Conservation (phyloP, 192 early-diverging fungal species). For the Coemansia sp. region DNA sequence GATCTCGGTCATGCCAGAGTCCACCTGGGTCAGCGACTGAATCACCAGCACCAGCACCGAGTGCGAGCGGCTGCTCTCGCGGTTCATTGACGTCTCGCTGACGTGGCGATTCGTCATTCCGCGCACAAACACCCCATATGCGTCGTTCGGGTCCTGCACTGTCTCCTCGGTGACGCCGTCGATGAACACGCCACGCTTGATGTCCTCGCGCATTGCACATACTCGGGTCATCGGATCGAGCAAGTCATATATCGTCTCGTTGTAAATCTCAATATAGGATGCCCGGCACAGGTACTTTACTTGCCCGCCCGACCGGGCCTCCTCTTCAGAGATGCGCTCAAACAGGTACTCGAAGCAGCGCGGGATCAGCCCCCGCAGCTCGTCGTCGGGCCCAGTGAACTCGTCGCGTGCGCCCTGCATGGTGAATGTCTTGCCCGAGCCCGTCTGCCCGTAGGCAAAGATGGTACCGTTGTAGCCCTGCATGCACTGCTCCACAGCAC, state of each 20-base stretch:
- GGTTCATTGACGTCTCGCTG: slow-evolving; percentile 77
- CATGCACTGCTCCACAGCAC: slow-evolving; percentile 61
- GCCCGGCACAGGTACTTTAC: slow-evolving; percentile 74
- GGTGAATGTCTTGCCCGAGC: slow-evolving; percentile 70
- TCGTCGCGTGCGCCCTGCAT: slow-evolving; percentile 79
- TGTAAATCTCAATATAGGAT: slow-evolving; percentile 92
- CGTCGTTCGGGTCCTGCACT: slow-evolving; percentile 55
- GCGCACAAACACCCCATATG: slow-evolving; percentile 58
- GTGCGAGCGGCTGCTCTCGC: slow-evolving; percentile 74
- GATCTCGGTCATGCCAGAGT: slow-evolving; percentile 53
- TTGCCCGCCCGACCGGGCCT: slow-evolving; percentile 41
- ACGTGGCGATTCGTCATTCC: slow-evolving; percentile 65
- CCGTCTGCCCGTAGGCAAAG: slow-evolving; percentile 70
- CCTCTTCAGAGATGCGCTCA: slow-evolving; percentile 49
- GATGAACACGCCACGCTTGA: slow-evolving; percentile 61
- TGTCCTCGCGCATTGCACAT: slow-evolving; percentile 59
- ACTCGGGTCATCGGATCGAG: slow-evolving; percentile 59
- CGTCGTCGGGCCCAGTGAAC: slow-evolving; percentile 61
- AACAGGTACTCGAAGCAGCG: slow-evolving; percentile 61
- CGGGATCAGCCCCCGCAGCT: slow-evolving; percentile 60
- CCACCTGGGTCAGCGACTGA: slow-evolving; percentile 53
- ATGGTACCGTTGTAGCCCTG: slow-evolving; percentile 71
- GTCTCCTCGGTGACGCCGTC: slow-evolving; percentile 62
- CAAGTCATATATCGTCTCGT: slow-evolving; percentile 85
- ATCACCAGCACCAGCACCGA: slow-evolving; percentile 72